A percentile compares a stretch with the other conserved stretches of the same genome.
These are phyloP conservation scores for Biscogniauxia mediterranea DNA, from an alignment of 2,329 filamentous ascomycete species.

Conservation along the genomic window DNA sequence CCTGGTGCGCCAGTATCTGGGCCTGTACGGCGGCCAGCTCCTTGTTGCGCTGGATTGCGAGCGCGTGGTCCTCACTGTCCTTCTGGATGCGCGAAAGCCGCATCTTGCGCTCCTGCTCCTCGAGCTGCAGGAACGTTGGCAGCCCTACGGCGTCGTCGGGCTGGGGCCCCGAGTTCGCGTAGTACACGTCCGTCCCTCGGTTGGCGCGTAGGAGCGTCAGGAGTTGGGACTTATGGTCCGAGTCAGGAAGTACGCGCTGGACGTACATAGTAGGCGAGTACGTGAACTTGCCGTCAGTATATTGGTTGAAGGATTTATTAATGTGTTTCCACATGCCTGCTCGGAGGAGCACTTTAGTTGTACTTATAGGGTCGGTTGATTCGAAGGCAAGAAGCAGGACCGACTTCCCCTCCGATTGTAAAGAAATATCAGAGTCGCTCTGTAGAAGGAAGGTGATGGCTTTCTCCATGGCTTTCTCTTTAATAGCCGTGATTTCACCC, in stretches of 20 bases:
- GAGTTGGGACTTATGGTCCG: slow-evolving; percentile 41
- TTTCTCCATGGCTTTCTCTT: slow-evolving; percentile 55
- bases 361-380: slow-evolving; percentile 51
- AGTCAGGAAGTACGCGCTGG: slow-evolving; percentile 41
- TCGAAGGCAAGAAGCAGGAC: slow-evolving; percentile 60
- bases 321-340: slow-evolving; percentile 64
- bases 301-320: slow-evolving; percentile 59
- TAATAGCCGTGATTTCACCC: slow-evolving; percentile 42
- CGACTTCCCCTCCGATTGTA: slow-evolving; percentile 57
- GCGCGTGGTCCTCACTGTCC: slow-evolving; percentile 49
- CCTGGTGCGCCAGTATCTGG: slow-evolving; percentile 47
- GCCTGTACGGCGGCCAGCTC: slow-evolving; percentile 53
- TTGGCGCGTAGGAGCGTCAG: slow-evolving; percentile 50
- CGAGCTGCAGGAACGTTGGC: slow-evolving; percentile 47
- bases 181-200: slow-evolving; percentile 53
- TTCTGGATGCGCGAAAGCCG: slow-evolving; percentile 44
- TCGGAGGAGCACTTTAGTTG: slow-evolving; percentile 58
- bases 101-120: slow-evolving; percentile 50
- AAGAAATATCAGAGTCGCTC: slow-evolving; percentile 53
- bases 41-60: slow-evolving; percentile 46
- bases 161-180: slow-evolving; percentile 52
- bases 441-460: slow-evolving; percentile 56
- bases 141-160: slow-evolving; percentile 53
- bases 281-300: slow-evolving; percentile 49
- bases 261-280: slow-evolving; percentile 68